Evolutionary conservation across 129 eudicot species (phyloP), one percentile per base, ranked within the genome.

Genomic region (Rutidosis leptorrhynchoides): DNA sequence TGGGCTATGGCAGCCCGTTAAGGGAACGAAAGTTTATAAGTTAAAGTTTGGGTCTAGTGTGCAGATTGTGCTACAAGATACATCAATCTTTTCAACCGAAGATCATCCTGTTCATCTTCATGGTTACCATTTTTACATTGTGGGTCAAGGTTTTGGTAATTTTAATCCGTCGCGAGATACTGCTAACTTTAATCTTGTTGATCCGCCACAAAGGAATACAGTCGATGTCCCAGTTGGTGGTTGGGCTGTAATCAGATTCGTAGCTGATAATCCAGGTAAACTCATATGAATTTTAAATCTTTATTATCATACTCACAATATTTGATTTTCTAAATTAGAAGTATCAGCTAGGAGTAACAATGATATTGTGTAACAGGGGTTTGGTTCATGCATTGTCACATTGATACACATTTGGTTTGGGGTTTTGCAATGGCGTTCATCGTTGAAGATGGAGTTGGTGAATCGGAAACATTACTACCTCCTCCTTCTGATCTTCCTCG

Each of bases 201-300:
- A 88, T 77, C 96, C 96, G 48, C 96, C 89, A 29, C 74, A 64
- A 30, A 70, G 93, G 73, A 88, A 85, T 25, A 88, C 89, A 4
- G 68, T 85, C 2, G 77, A 77, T 22, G 85, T 84, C 9, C 86
- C 90, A 4, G 90, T 84, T 32, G 96, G 87, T 0, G 96, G 96
- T 69, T 85, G 96, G 94, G 79, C 87, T 0, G 96, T 70, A 8
- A 83, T 89, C 45, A 81, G 96, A 40, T 83, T 89, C 19, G 73
- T 82, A 12, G 96, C 92, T 5, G 92, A 88, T 73, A 85, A 84
- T 78, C 96, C 92, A 80, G 96, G 94, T 85, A 73, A 65, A 51
- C 45, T 10, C 24, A 25, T 24, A 14, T 43, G 45, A n/a, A 10
- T 67, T 48, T 33, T 75, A 1, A 62, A 30, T 33, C 35, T 74